Conservation (phyloP, 169 alveolate species). For the Haemoproteus tartakovskyi region DNA sequence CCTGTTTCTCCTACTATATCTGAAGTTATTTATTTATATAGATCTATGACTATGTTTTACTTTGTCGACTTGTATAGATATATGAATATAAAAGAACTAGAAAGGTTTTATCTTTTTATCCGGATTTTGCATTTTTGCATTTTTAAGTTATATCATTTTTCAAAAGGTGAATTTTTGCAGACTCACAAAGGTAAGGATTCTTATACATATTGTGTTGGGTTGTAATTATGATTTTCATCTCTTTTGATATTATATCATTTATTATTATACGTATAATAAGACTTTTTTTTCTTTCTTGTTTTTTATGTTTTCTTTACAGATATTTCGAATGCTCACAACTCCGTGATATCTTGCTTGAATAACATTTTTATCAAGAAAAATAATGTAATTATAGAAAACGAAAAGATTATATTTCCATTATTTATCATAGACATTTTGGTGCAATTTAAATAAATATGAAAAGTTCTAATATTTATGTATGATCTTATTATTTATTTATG, state of each 20-base stretch:
- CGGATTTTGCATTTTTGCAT: conserved; percentile 22
- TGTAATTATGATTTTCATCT: too few species aligned
- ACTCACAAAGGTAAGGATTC: conserved; percentile 42
- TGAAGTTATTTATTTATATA: conserved; percentile 50
- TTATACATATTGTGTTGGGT: too few species aligned
- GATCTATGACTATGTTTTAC: conserved; percentile 22
- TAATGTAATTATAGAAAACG: conserved; percentile 12
- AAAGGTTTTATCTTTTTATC: conserved; percentile 15
- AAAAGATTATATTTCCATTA: conserved; percentile 43
- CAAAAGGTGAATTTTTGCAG: conserved; percentile 30
- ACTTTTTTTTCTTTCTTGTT: background rate
- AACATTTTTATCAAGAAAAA: conserved; percentile 5
- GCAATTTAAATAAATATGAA: background rate
- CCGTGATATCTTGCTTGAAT: conserved; percentile 20
- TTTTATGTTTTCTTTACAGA: conserved; percentile 7
- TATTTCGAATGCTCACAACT: conserved; percentile 13
- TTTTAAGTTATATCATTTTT: conserved; percentile 27
- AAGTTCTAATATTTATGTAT: background rate
- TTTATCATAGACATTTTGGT: conserved; percentile 60
- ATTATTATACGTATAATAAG: too few species aligned
- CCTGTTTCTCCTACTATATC: background rate
- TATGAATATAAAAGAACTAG: conserved; percentile 36
- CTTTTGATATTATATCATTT: too few species aligned
- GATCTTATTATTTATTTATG: background rate
- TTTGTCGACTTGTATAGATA: conserved; percentile 34